A percentile compares a stretch with the other conserved stretches of the same genome.
Evolutionary conservation across 106 monocot genomes (phyloP).

Genomic region (Dendrobium catenatum): DNA sequence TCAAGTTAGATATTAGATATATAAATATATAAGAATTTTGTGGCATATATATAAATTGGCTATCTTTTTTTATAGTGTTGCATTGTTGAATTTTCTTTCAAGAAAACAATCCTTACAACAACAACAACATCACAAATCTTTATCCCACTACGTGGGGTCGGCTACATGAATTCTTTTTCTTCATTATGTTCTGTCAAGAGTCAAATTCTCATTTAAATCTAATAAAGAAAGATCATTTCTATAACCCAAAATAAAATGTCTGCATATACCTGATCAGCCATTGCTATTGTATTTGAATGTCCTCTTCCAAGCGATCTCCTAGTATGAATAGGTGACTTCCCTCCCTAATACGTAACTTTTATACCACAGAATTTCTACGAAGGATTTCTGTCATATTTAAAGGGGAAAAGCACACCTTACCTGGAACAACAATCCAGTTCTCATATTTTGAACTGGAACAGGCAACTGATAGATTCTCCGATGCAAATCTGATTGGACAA

Average conservation of each 20-base stretch:
- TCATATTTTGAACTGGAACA: constrained; percentile 72
- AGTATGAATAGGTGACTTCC: background rate
- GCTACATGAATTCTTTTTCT: too few species aligned
- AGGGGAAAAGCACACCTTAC: constrained; percentile 29
- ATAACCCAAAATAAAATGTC: background rate
- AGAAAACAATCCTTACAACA: background rate
- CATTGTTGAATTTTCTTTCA: background rate
- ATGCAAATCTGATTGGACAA: constrained; percentile 60
- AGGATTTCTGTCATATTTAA: constrained; percentile 23
- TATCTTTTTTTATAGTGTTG: too few species aligned
- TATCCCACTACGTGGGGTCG: too few species aligned
- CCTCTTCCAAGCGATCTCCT: background rate
- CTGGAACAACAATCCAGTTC: constrained; percentile 54
- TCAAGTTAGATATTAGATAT: too few species aligned
- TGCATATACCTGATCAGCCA: background rate
- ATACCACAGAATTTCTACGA: constrained; percentile 33
- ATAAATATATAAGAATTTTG: too few species aligned
- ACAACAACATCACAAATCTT: too few species aligned
- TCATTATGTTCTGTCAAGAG: too few species aligned
- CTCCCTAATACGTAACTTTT: background rate
- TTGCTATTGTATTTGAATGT: background rate
- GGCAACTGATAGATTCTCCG: constrained; percentile 75
- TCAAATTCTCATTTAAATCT: too few species aligned
- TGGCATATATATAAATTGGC: too few species aligned
- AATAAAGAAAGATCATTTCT: too few species aligned